These are phyloP conservation scores for Penicillium silybi DNA, from an alignment of 495 filamentous ascomycete genomes.

Conservation along the genomic window DNA sequence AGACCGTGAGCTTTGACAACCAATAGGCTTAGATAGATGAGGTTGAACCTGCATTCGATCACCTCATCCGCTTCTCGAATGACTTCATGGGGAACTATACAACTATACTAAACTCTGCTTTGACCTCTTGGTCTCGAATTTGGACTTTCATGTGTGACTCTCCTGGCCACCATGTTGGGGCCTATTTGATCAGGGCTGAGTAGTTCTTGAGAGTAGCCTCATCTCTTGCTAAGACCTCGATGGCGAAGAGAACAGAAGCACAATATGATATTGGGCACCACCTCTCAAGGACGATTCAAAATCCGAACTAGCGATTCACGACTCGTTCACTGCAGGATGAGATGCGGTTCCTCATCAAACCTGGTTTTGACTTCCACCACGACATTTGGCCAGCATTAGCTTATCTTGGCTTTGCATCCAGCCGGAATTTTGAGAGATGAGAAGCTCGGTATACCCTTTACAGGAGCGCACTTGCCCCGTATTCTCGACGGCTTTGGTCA, in stretches of 20 bases:
- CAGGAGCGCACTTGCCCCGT: background rate
- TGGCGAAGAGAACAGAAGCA: too few species aligned
- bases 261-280: too few species aligned
- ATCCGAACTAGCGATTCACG: conserved; percentile 3
- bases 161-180: too few species aligned
- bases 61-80: conserved; percentile 14
- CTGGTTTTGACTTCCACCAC: conserved; percentile 8
- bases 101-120: conserved; percentile 5
- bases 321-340: background rate
- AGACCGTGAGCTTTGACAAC: background rate
- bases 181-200: too few species aligned
- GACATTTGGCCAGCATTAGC: conserved; percentile 11
- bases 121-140: conserved; percentile 12
- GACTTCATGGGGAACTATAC: too few species aligned
- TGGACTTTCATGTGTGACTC: too few species aligned
- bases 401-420: conserved; percentile 2
- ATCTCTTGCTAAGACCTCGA: too few species aligned
- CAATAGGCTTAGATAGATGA: background rate
- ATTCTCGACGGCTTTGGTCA: background rate
- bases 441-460: background rate
- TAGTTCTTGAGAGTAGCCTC: too few species aligned
- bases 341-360: background rate
- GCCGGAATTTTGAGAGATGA: background rate
- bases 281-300: too few species aligned
- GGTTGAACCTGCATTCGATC: conserved; percentile 8